These are phyloP conservation scores for Phytomonas sp. DNA, from an alignment of 208 protist genomes.

Conservation along the genomic window DNA sequence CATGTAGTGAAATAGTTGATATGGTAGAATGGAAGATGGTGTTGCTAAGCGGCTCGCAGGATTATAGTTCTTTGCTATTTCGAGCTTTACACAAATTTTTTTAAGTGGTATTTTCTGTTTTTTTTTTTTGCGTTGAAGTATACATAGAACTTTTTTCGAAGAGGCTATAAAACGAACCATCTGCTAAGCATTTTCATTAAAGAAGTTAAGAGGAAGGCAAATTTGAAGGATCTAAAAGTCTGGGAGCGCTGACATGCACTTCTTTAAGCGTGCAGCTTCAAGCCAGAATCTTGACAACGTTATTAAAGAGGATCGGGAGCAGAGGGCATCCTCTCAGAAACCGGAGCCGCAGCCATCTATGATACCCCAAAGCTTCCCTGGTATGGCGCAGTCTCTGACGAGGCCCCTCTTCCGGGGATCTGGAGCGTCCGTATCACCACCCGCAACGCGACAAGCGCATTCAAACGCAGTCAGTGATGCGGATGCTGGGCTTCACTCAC, in stretches of 20 bases:
- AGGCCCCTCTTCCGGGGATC: background rate
- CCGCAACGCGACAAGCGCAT: background rate
- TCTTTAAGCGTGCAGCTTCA: background rate
- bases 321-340: background rate
- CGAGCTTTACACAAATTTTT: background rate
- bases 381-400: background rate
- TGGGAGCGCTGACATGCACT: background rate
- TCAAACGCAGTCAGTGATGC: background rate
- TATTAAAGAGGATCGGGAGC: background rate
- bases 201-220: background rate
- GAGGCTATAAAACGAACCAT: background rate
- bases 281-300: background rate
- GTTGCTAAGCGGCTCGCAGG: background rate
- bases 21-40: background rate
- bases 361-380: background rate
- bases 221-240: background rate
- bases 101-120: background rate
- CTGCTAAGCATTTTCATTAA: background rate
- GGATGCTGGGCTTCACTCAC: background rate
- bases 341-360: background rate
- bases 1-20: background rate
- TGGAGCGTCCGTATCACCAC: background rate
- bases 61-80: background rate
- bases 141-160: background rate
- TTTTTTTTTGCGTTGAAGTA: background rate